Base-by-base conservation (phyloP, 495 filamentous ascomycete genomes). In the Penicillium argentinense region DNA sequence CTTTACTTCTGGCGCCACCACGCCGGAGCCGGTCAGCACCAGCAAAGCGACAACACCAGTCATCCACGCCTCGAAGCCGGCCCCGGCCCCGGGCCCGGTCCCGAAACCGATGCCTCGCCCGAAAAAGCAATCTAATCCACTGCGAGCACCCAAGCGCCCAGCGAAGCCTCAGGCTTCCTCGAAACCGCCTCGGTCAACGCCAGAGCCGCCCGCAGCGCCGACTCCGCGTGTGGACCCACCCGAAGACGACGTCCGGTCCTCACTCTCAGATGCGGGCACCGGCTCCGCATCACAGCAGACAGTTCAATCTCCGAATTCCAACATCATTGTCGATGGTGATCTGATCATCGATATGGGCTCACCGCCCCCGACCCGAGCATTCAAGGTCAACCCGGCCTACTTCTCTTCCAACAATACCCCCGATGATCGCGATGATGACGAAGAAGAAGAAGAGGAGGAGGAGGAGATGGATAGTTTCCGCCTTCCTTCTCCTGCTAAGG, bases 301-400 rank as follows among this genome's bases (percentile, higher is more conserved):
- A 3, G 49, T 56, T 23, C 64, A 67, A 12, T 74, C 73, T 5
- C 67, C 69, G 0, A 60, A 56, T 14, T 69, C 69, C 1, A 74
- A 76, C 30, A 74, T 76, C 26, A 74, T 76, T 33, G 57, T 75
- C 21, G 73, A 76, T 8, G 71, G 68, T 4, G 71, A 75, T 39
- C 55, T 76, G 7, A 76, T 75, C 38, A 76, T 76, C 36, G 73
- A 76, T 39, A 76, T 76, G 73, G 73, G 73, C 22, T 76, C 73
- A 18, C 73, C 73, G 29, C 69, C 59, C 11, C 68, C 65, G 9
- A 58, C 61, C 7, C 63, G 63, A 39, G 34, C 60, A 12, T 69
- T 69, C 47, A 61, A 60, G n/a, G 57, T 71, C 45, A 68, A 73
- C 39, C 66, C 69, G 5, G 62, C 69, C 11, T 69, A 68, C 56